phyloP scores from a whole-genome alignment of 2,329 filamentous ascomycete genomes.

The Colletotrichum neosansevieriae region DNA sequence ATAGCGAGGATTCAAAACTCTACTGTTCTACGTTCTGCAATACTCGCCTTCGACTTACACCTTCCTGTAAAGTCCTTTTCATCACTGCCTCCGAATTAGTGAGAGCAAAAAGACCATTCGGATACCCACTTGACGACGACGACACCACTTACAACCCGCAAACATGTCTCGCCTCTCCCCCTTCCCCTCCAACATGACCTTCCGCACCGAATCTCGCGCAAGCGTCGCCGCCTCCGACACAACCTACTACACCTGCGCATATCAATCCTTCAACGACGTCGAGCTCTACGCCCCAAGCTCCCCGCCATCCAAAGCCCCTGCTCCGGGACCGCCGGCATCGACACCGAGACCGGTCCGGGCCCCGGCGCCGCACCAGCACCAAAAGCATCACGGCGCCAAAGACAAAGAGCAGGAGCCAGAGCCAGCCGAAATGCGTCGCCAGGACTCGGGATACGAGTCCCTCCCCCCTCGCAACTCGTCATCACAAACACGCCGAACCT shows the following conservation, averaged over 20 bases:
- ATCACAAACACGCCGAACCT: constrained; percentile 50
- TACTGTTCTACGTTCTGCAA: constrained; percentile 23
- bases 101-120: neutral
- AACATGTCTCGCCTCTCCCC: constrained; percentile 40
- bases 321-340: constrained; percentile 36
- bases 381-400: constrained; percentile 36
- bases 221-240: constrained; percentile 61
- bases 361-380: constrained; percentile 33
- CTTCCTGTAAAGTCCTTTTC: neutral
- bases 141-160: constrained; percentile 2
- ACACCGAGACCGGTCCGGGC: constrained; percentile 10
- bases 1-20: constrained; percentile 29
- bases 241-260: constrained; percentile 53
- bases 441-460: constrained; percentile 71
- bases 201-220: constrained; percentile 51
- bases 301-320: constrained; percentile 43
- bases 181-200: constrained; percentile 39
- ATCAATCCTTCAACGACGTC: constrained; percentile 64
- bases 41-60: constrained; percentile 14
- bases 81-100: neutral
- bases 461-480: constrained; percentile 55
- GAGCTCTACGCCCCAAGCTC: constrained; percentile 59
- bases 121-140: neutral
- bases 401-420: constrained; percentile 45
- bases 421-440: constrained; percentile 61